These are phyloP conservation scores for Excoecaria agallocha DNA, from an alignment of 345 rosid genomes.

Conservation along the genomic window DNA sequence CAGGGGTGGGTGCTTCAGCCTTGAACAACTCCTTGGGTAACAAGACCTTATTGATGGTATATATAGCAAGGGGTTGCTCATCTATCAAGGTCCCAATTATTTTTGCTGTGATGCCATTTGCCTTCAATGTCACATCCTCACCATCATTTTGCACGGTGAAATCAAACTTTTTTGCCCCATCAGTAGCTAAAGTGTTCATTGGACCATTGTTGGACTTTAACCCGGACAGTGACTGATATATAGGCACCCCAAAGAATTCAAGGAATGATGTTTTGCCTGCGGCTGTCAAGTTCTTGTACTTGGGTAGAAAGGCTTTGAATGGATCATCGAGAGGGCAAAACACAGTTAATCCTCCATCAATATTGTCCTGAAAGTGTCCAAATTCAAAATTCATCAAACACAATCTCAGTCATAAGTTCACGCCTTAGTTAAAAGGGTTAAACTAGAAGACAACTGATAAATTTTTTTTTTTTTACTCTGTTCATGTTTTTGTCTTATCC, in stretches of 20 bases:
- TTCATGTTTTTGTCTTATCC: neutral
- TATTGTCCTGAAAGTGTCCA: conserved; percentile 45
- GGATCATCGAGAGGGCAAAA: conserved; percentile 91
- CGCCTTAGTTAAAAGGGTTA: neutral
- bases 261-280: conserved; percentile 63
- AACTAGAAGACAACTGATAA: neutral
- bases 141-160: conserved; percentile 86
- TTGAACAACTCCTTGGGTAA: conserved; percentile 77
- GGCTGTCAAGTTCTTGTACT: conserved; percentile 74
- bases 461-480: too few species aligned
- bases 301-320: conserved; percentile 76
- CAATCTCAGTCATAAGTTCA: neutral
- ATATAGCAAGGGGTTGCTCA: conserved; percentile 77
- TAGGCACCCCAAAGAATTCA: conserved; percentile 70
- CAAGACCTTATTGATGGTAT: conserved; percentile 62
- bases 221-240: conserved; percentile 69
- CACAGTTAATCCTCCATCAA: conserved; percentile 86
- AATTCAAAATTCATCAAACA: conserved; percentile 1
- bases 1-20: conserved; percentile 48
- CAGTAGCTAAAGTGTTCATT: conserved; percentile 91
- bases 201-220: conserved; percentile 81
- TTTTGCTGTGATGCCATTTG: conserved; percentile 63
- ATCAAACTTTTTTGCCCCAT: conserved; percentile 72
- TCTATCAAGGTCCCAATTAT: conserved; percentile 68
- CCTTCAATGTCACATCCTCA: conserved; percentile 64